phyloP scores from a whole-genome alignment of 192 early-diverging fungal genomes.

The Rhizoclosmatium globosum region DNA sequence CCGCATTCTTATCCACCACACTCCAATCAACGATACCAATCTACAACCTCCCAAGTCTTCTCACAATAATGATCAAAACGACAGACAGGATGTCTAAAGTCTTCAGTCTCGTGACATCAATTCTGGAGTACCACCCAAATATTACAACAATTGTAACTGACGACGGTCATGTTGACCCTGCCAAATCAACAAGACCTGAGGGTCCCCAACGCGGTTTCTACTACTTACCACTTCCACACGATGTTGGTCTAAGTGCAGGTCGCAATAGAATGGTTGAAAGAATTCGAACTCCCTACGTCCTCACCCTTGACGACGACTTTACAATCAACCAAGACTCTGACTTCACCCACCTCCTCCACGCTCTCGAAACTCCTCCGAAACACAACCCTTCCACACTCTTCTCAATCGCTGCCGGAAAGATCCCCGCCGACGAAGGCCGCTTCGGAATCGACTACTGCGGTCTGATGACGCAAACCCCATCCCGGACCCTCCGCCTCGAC shows the following conservation, averaged over 20 bases:
- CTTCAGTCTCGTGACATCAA: slow-evolving; percentile 37
- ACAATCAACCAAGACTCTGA: slow-evolving; percentile 12
- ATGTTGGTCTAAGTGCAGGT: slow-evolving; percentile 49
- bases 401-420: slow-evolving; percentile 48
- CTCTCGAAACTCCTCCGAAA: slow-evolving; percentile 28
- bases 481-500: slow-evolving; percentile 22
- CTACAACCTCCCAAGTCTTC: slow-evolving; percentile 39
- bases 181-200: slow-evolving; percentile 24
- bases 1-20: background rate
- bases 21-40: slow-evolving; percentile 32
- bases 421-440: slow-evolving; percentile 41
- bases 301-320: slow-evolving; percentile 50
- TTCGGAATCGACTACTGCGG: slow-evolving; percentile 48
- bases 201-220: slow-evolving; percentile 42
- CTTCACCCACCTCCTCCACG: slow-evolving; percentile 38
- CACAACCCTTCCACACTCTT: slow-evolving; percentile 11
- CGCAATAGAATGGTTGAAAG: slow-evolving; percentile 46
- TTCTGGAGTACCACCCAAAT: slow-evolving; percentile 35
- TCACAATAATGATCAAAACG: slow-evolving; percentile 49
- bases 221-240: slow-evolving; percentile 41
- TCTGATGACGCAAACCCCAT: slow-evolving; percentile 25
- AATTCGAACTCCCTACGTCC: slow-evolving; percentile 39
- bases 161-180: slow-evolving; percentile 33
- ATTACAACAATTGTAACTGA: slow-evolving; percentile 46
- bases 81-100: slow-evolving; percentile 41